Conservation (phyloP, 2,329 filamentous ascomycete species). For the Orbilia javanica region DNA sequence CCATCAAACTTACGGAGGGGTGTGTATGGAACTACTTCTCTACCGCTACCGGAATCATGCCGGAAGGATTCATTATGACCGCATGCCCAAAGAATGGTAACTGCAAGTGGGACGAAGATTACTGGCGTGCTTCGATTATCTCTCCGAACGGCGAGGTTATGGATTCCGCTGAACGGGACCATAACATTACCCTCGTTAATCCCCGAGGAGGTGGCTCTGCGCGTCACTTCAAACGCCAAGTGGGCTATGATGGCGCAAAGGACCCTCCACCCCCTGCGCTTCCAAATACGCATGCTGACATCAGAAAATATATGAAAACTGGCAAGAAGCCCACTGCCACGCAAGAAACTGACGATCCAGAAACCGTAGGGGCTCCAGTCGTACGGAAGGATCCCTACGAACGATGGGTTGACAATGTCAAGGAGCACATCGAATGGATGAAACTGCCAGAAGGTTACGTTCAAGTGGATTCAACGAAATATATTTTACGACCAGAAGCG, state of each 20-base stretch:
- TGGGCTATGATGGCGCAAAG: slow-evolving; percentile 30
- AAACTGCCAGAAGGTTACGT: slow-evolving; percentile 59
- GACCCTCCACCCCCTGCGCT: slow-evolving; percentile 13
- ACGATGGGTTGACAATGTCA: slow-evolving; percentile 13
- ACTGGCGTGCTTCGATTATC: slow-evolving; percentile 36
- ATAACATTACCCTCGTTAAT: slow-evolving; percentile 17
- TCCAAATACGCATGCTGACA: slow-evolving; percentile 6
- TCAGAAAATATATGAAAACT: not conserved
- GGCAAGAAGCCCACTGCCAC: slow-evolving; percentile 17
- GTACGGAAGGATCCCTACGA: slow-evolving; percentile 39
- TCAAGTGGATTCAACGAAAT: slow-evolving; percentile 64
- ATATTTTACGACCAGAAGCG: slow-evolving; percentile 80
- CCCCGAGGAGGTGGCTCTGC: not conserved
- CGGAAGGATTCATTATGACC: slow-evolving; percentile 70
- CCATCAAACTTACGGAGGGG: slow-evolving; percentile 74
- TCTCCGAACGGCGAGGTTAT: slow-evolving; percentile 34
- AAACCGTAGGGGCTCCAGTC: not conserved
- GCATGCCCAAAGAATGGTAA: slow-evolving; percentile 68
- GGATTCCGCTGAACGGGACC: slow-evolving; percentile 18
- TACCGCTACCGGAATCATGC: slow-evolving; percentile 75
- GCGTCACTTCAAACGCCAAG: slow-evolving; percentile 25
- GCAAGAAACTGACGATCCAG: not conserved
- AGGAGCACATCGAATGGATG: slow-evolving; percentile 56
- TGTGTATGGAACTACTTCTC: slow-evolving; percentile 78
- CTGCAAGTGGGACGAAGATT: slow-evolving; percentile 70